Percentiles rank a stretch among this genome's conserved stretches.
Evolutionary conservation across 1,139 yeast species (phyloP).

Genomic region (Geotrichum citri-aurantii): DNA sequence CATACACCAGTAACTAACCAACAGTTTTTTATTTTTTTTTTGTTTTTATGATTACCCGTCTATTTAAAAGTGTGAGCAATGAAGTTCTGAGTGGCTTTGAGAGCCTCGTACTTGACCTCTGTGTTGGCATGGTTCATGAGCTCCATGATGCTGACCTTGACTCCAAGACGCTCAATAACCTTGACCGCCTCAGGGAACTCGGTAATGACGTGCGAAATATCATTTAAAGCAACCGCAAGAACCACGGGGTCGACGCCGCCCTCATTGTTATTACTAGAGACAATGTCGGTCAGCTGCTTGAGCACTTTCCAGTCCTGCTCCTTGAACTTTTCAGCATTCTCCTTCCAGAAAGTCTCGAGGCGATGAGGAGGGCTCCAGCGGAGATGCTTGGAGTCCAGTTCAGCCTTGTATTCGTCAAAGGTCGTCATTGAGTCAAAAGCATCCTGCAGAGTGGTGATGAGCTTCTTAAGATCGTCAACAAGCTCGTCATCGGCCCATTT

Average conservation of each 20-base stretch:
- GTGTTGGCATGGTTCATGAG: slow-evolving; percentile 77
- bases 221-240: slow-evolving; percentile 60
- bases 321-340: slow-evolving; percentile 70
- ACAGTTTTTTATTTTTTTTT: background rate
- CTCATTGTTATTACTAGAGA: slow-evolving; percentile 22
- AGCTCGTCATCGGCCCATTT: slow-evolving; percentile 96
- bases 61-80: slow-evolving; percentile 62
- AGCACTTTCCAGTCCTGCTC: slow-evolving; percentile 70
- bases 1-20: too few species aligned
- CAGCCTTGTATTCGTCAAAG: slow-evolving; percentile 86
- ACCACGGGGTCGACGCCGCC: slow-evolving; percentile 32
- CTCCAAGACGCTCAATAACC: slow-evolving; percentile 46
- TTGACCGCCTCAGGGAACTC: slow-evolving; percentile 51
- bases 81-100: slow-evolving; percentile 86
- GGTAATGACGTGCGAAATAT: slow-evolving; percentile 66
- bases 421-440: slow-evolving; percentile 79
- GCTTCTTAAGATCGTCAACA: slow-evolving; percentile 57
- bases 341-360: slow-evolving; percentile 83
- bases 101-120: slow-evolving; percentile 90
- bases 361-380: slow-evolving; percentile 94
- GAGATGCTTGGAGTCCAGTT: slow-evolving; percentile 69
- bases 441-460: slow-evolving; percentile 57
- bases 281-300: slow-evolving; percentile 45
- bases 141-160: slow-evolving; percentile 77
- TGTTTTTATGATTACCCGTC: background rate